Base-by-base conservation (phyloP, 495 filamentous ascomycete genomes). In the Podospora bellae-mahoneyi region DNA sequence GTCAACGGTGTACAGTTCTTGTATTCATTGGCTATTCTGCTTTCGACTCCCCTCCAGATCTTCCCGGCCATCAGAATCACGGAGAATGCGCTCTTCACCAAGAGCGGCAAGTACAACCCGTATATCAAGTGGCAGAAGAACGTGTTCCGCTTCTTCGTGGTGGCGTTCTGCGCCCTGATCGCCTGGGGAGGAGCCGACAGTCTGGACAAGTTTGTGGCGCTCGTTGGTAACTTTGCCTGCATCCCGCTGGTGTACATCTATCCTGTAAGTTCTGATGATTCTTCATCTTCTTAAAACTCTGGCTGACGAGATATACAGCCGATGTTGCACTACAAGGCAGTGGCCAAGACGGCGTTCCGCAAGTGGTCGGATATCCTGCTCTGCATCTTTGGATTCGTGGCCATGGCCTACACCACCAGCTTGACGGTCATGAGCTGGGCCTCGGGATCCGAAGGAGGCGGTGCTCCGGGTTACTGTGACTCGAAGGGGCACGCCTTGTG, bases 81-180 rank as follows among this genome's bases (percentile, higher is more conserved):
- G 16, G 86, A 87, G 73, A 89, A 89, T 48, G 84, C 79, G 23
- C 77, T 86, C 19, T 87, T 87, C 72, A 86, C 85, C 9, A 87
- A 89, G 74, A 97, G 92, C 66, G 95, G 95, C 64, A 99, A 99
- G 78, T 93, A 96, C 77, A 97, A 97, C 77, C 91, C 91, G 1
- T 90, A 87, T 64, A 96, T 98, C 83, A 99, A 99, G 81, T 97
- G 94, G 94, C 89, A 96, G 84, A 99, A 99, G 88, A 99, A 99
- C 72, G 82, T 88, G 64, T 98, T 95, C 82, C 90, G 95, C 44
- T 98, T 97, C 81, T 87, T 93, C 73, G 86, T 97, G 55, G 95
- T 98, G 64, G 85, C 91, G 70, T 74, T 93, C 39, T 97, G 94
- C 74, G 91, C 93, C 3, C 73, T 91, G 55, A 89, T 97, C 69